These are phyloP conservation scores for Zoysia japonica DNA, from an alignment of 176 grass and related monocot genomes.

Conservation along the genomic window DNA sequence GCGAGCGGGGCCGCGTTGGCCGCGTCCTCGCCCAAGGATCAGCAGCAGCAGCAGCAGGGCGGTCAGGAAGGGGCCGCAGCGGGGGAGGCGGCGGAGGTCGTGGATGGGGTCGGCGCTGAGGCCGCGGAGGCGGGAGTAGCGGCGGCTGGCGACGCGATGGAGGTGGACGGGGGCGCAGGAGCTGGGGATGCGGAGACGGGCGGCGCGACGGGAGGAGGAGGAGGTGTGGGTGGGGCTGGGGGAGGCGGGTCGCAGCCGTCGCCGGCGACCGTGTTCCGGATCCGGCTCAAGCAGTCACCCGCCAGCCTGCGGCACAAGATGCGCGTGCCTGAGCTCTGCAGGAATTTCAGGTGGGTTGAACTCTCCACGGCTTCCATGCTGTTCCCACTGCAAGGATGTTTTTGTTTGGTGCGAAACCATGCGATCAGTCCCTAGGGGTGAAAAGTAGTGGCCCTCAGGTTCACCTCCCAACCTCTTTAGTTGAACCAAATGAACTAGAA, in stretches of 20 bases:
- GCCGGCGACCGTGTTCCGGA: conserved; percentile 82
- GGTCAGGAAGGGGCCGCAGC: conserved; percentile 41
- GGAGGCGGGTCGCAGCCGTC: conserved; percentile 39
- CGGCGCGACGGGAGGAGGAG: conserved; percentile 28
- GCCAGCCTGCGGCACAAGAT: conserved; percentile 88
- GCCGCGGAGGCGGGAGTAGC: conserved; percentile 39
- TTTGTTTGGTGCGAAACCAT: neutral
- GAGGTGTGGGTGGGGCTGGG: conserved; percentile 33
- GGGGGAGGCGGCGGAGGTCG: conserved; percentile 15
- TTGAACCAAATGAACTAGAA: no score
- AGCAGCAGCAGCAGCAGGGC: conserved; percentile 10
- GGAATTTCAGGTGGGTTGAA: conserved; percentile 82
- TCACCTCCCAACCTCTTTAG: no score
- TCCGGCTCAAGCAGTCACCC: conserved; percentile 85
- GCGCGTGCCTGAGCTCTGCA: conserved; percentile 90
- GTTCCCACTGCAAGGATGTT: neutral
- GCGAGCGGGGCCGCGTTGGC: conserved; percentile 26
- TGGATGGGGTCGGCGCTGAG: conserved; percentile 39
- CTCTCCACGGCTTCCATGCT: neutral
- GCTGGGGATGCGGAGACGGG: conserved; percentile 49
- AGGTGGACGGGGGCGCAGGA: conserved; percentile 57
- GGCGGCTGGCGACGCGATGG: conserved; percentile 43
- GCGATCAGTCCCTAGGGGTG: neutral
- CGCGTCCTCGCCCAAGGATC: conserved; percentile 40
- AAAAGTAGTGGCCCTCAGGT: no score